A percentile compares a stretch with the other conserved stretches of the same genome.
Evolutionary conservation across 192 early-diverging fungal species (phyloP).

Genomic region (Backusella luteola): DNA sequence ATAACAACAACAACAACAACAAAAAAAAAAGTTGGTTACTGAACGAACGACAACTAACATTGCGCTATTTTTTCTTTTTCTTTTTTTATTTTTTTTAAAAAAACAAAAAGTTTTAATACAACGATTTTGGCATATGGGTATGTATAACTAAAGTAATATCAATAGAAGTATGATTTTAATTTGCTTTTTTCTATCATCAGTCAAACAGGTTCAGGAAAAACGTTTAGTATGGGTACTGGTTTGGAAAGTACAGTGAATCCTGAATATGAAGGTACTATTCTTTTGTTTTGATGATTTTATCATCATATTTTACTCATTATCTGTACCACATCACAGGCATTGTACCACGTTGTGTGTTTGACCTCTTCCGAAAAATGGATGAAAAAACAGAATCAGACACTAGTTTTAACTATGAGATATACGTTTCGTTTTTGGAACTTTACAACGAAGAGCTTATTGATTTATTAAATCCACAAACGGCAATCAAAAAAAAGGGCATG

Average conservation of each 20-base stretch:
- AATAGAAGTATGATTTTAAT: not conserved
- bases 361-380: slow-evolving; percentile 48
- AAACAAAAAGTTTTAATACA: slow-evolving; percentile 72
- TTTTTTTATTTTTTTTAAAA: slow-evolving; percentile 29
- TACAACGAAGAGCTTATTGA: slow-evolving; percentile 97
- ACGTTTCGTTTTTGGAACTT: slow-evolving; percentile 88
- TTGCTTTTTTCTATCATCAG: slow-evolving; percentile 22
- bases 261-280: slow-evolving; percentile 26
- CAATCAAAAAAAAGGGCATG: slow-evolving; percentile 18
- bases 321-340: slow-evolving; percentile 47
- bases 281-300: not conserved
- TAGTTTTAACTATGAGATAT: slow-evolving; percentile 42
- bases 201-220: slow-evolving; percentile 94
- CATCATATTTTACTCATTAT: slow-evolving; percentile 5
- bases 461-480: slow-evolving; percentile 55
- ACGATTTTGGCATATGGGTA: slow-evolving; percentile 90
- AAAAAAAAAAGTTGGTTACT: not conserved
- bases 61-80: slow-evolving; percentile 13
- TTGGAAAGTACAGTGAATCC: slow-evolving; percentile 27
- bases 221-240: slow-evolving; percentile 92
- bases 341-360: slow-evolving; percentile 64
- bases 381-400: slow-evolving; percentile 36
- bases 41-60: slow-evolving; percentile 18
- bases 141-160: not conserved
- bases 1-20: not conserved